Evolutionary conservation across 108 stramenopile species (phyloP).

Genomic region (Hondaea fermentalgiana): DNA sequence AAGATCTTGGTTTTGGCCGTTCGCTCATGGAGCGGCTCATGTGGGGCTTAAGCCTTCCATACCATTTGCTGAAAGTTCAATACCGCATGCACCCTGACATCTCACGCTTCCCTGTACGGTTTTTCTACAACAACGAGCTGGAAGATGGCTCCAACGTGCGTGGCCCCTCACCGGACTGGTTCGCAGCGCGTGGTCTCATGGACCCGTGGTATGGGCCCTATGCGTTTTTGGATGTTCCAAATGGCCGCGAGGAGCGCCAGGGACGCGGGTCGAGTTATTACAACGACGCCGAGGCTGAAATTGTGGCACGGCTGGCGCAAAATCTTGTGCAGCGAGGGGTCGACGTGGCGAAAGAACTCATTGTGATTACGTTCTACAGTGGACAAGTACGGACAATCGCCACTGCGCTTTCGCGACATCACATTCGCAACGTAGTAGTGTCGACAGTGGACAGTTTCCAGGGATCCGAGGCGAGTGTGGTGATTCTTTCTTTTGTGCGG

Average conservation of each 20-base stretch:
- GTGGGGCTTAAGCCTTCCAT: neutral
- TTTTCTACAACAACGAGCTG: conserved; percentile 74
- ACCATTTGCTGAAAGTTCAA: conserved; percentile 83
- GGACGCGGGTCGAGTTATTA: neutral
- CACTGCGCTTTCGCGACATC: neutral
- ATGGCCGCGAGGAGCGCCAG: neutral
- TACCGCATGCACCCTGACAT: conserved; percentile 91
- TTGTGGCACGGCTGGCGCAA: neutral
- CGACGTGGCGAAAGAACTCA: neutral
- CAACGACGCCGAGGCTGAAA: neutral
- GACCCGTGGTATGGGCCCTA: neutral
- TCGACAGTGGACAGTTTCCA: conserved; percentile 52
- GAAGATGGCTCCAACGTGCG: conserved; percentile 65
- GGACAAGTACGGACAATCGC: neutral
- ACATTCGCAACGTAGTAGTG: conserved; percentile 19
- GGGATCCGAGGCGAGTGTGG: conserved; percentile 42
- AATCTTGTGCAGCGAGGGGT: neutral
- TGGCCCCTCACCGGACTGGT: neutral
- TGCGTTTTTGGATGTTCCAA: neutral
- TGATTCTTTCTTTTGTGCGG: conserved; percentile 48
- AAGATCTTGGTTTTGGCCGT: neutral
- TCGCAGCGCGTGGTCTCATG: neutral
- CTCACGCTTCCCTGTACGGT: conserved; percentile 66
- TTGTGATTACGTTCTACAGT: neutral
- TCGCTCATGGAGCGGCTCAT: conserved; percentile 13